Percentiles rank a stretch among this genome's conserved stretches.
Evolutionary conservation across 306 rosid species (phyloP).

Genomic region (Cucurbita argyrosperma): DNA sequence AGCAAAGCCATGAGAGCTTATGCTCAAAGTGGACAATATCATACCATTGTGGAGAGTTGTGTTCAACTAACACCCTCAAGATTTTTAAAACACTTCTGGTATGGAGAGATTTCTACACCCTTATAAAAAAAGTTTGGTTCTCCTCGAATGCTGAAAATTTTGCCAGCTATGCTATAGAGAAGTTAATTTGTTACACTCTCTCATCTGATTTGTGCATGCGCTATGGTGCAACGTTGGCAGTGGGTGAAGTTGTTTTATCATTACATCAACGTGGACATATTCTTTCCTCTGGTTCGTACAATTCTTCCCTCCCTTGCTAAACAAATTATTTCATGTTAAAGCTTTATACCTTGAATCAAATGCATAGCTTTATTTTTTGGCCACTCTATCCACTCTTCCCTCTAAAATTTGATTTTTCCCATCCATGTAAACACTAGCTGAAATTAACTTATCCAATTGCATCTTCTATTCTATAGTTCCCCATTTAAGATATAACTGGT

Average conservation of each 20-base stretch:
- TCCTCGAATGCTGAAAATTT: constrained; percentile 6
- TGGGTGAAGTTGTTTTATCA: constrained; percentile 68
- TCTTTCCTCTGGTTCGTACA: constrained; percentile 52
- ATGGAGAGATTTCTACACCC: no score
- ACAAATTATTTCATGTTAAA: background rate
- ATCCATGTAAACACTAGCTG: no score
- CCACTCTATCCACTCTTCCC: background rate
- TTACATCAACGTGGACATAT: constrained; percentile 45
- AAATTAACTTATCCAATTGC: no score
- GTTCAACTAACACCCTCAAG: no score
- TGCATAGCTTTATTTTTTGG: background rate
- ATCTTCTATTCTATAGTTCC: no score
- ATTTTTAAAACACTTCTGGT: no score
- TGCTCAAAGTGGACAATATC: no score
- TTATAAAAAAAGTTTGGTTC: no score
- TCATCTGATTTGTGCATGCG: constrained; percentile 94
- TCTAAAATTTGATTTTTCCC: background rate
- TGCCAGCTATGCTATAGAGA: constrained; percentile 45
- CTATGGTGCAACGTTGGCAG: constrained; percentile 83
- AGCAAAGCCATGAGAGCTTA: no score
- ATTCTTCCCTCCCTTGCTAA: constrained; percentile 9
- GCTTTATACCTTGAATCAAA: background rate
- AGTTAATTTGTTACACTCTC: constrained; percentile 70
- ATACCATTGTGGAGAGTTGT: no score
- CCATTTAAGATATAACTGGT: no score